phyloP scores from a whole-genome alignment of 495 filamentous ascomycete species.

The Lepidopterella palustris region DNA sequence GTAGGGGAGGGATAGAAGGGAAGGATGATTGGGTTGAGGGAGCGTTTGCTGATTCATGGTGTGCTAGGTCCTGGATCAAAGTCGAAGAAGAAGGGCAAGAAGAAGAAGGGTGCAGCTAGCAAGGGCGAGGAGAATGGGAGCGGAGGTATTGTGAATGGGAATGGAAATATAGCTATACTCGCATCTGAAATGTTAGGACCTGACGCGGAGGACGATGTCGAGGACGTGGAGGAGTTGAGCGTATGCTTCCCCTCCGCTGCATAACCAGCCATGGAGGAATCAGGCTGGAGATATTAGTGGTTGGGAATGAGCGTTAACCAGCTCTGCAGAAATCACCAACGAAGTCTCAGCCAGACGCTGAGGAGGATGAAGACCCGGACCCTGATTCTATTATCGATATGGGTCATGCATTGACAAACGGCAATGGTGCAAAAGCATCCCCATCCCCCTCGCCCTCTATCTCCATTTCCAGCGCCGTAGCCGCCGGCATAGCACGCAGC shows the following conservation, averaged over 20 bases:
- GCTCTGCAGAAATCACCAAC: slow-evolving; percentile 13
- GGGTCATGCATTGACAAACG: slow-evolving; percentile 13
- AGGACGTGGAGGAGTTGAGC: slow-evolving; percentile 28
- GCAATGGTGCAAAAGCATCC: slow-evolving; percentile 17
- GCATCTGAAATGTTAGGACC: slow-evolving; percentile 5
- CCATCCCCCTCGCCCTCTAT: no score
- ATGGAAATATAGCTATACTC: slow-evolving; percentile 2
- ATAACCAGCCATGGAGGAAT: no score
- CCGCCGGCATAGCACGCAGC: slow-evolving; percentile 21
- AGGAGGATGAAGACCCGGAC: slow-evolving; percentile 5
- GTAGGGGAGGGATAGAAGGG: not conserved
- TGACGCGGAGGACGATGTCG: slow-evolving; percentile 26
- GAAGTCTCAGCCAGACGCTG: slow-evolving; percentile 3
- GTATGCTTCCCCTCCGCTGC: slow-evolving; percentile 23
- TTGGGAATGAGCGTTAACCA: not conserved
- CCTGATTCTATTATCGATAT: no score
- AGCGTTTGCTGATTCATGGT: not conserved
- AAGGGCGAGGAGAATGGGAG: slow-evolving; percentile 16
- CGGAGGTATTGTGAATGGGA: slow-evolving; percentile 18
- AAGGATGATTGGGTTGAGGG: not conserved
- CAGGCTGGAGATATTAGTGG: no score
- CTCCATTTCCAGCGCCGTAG: slow-evolving; percentile 26
- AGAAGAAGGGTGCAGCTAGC: slow-evolving; percentile 34
- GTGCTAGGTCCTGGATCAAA: slow-evolving; percentile 20
- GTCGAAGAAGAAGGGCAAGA: slow-evolving; percentile 37